These are phyloP conservation scores for Acanthamoeba royreba DNA, from an alignment of 208 protist species.

Conservation along the genomic window DNA sequence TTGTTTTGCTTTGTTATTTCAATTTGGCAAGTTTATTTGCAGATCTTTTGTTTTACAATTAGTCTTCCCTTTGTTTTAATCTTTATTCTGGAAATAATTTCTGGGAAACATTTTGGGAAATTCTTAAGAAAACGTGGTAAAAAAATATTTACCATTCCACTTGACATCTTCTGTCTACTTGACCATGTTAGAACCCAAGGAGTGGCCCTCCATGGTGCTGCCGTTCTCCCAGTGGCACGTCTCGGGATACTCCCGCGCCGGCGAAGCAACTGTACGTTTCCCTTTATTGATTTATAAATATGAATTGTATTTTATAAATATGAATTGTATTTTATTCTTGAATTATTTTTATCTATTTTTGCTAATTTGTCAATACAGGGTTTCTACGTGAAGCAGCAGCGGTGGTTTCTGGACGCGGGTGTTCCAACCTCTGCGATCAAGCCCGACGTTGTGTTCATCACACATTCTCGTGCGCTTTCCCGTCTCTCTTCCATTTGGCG, in stretches of 20 bases:
- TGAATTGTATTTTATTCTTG: not conserved
- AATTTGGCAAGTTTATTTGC: not conserved
- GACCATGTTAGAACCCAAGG: not conserved
- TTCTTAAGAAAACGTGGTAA: too few species aligned
- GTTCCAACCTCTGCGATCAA: not conserved
- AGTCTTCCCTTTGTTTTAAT: not conserved
- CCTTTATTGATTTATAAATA: not conserved
- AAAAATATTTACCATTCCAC: too few species aligned
- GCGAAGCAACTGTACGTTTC: not conserved
- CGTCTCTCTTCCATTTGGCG: not conserved
- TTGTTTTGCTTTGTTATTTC: too few species aligned
- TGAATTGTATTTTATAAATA: not conserved
- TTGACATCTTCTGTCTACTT: too few species aligned
- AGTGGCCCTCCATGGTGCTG: not conserved
- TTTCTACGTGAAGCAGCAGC: not conserved
- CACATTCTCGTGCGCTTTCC: not conserved
- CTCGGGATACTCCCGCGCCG: slow-evolving; percentile 8
- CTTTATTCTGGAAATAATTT: too few species aligned
- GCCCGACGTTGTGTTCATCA: not conserved
- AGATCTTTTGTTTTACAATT: not conserved
- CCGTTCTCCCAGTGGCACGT: not conserved
- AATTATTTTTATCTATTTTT: not conserved
- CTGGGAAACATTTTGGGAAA: too few species aligned
- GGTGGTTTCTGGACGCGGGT: not conserved
- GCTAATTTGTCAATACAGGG: not conserved